Percentiles rank a stretch among this genome's conserved stretches.
These are phyloP conservation scores for Eimeria necatrix DNA, from an alignment of 169 alveolate species.

Conservation along the genomic window DNA sequence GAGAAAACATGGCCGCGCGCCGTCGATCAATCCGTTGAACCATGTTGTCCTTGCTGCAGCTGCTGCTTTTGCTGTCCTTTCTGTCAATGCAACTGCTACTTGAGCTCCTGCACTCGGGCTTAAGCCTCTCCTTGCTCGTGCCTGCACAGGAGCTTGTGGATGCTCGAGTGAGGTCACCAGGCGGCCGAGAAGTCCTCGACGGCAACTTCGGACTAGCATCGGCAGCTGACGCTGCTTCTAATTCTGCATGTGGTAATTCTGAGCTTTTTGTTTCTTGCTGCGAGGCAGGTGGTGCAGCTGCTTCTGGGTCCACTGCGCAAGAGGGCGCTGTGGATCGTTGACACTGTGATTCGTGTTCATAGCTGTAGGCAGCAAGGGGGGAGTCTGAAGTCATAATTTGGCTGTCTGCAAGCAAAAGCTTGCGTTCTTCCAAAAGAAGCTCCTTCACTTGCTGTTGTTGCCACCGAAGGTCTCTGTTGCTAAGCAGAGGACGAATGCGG, in stretches of 20 bases:
- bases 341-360: not conserved
- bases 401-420: slow-evolving; percentile 45
- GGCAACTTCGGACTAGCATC: not conserved
- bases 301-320: not conserved
- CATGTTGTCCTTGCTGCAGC: not conserved
- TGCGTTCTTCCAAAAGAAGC: slow-evolving; percentile 53
- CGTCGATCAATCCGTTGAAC: not conserved
- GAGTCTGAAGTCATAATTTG: slow-evolving; percentile 13
- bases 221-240: slow-evolving; percentile 16
- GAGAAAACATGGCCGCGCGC: slow-evolving; percentile 14
- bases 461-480: slow-evolving; percentile 58
- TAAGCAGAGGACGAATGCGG: not conserved
- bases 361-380: slow-evolving; percentile 53
- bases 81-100: not conserved
- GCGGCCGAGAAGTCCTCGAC: not conserved
- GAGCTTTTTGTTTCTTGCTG: not conserved
- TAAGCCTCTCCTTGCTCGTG: not conserved
- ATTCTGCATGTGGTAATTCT: not conserved
- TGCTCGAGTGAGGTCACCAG: not conserved
- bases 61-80: slow-evolving; percentile 12
- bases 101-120: not conserved
- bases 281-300: not conserved
- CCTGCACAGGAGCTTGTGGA: not conserved
- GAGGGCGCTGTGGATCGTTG: not conserved
- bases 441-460: slow-evolving; percentile 48